Evolutionary conservation across 768 basidiomycete species (phyloP), one percentile per base, ranked within the genome.

Genomic region (Rossbeevera mucosa): DNA sequence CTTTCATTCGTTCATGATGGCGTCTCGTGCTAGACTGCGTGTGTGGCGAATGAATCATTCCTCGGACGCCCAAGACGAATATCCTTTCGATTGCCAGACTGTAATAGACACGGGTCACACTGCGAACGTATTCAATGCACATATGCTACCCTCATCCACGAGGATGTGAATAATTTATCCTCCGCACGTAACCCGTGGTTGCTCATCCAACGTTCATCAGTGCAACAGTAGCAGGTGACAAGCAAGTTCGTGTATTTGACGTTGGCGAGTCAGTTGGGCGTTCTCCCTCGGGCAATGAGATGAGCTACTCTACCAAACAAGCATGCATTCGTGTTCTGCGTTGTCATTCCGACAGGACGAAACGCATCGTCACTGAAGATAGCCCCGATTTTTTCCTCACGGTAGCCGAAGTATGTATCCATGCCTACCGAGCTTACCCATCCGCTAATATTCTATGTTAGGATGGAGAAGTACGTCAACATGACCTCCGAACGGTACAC

Each of bases 381-480:
- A 88, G 83, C 58, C 85, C 88, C 2, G 82, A 88, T 66, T 58
- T 80, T 40, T 91, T 91, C 65, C 66, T 91, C 22, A 83, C 89
- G 0, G 84, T 88, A n/a, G 77, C 81, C n/a, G 88, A 91, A 78
- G 88, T 85, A 47, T 28, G 77, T 66, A 44, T 14, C 16, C 22
- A 26, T 49, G 25, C 28, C 25, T 14, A n/a, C 43, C 12, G 13
- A n/a, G n/a, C 48, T 21, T 12, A 22, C 16, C 30, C 16, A 14
- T 14, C 9, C 8, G 60, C 66, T 44, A 54, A 48, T 47, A 52
- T 50, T 68, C 28, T 57, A 54, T 28, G 38, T 54, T 62, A 92
- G 86, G 92, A 95, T 69, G 91, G 90, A 4, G 79, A 85, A 25
- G 91, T 94, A 9, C 80, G 92, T 22, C 91, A 94, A 63, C 92